Evolutionary conservation across 495 filamentous ascomycete genomes (phyloP).

Genomic region (Copromyces sp.): DNA sequence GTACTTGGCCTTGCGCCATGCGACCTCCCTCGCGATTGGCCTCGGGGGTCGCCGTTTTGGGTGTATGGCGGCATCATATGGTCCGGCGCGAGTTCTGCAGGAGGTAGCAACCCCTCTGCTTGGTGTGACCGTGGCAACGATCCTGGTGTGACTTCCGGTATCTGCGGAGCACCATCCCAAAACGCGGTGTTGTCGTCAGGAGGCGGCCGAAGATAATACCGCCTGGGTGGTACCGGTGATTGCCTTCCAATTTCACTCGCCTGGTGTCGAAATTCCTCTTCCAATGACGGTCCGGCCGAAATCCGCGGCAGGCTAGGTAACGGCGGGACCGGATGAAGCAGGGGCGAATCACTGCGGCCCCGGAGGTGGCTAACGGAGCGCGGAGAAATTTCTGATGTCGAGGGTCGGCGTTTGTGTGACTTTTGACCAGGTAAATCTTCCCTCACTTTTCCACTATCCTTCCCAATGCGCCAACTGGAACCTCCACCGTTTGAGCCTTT

Average conservation of each 20-base stretch:
- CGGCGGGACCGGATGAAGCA: constrained; percentile 16
- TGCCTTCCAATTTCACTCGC: constrained; percentile 12
- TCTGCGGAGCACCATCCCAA: constrained; percentile 18
- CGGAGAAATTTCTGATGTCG: constrained; percentile 18
- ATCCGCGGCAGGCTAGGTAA: constrained; percentile 28
- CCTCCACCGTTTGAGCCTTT: constrained; percentile 42
- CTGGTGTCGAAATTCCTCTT: constrained; percentile 18
- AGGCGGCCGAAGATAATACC: neutral
- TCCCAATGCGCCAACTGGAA: constrained; percentile 15
- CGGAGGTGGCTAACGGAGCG: constrained; percentile 5
- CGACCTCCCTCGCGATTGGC: constrained; percentile 42
- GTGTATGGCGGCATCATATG: constrained; percentile 22
- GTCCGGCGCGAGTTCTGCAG: constrained; percentile 4
- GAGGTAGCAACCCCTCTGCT: constrained; percentile 5
- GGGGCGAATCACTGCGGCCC: constrained; percentile 12
- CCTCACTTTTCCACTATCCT: neutral
- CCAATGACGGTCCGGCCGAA: constrained; percentile 29
- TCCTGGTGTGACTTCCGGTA: constrained; percentile 10
- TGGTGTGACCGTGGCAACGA: constrained; percentile 6
- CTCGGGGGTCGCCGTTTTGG: constrained; percentile 26
- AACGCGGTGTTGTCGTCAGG: neutral
- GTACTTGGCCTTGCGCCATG: constrained; percentile 31
- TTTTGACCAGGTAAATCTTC: constrained; percentile 14
- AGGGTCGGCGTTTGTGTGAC: constrained; percentile 20
- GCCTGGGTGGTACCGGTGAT: constrained; percentile 3